phyloP scores from a whole-genome alignment of 306 rosid species.

The Pueraria montana region DNA sequence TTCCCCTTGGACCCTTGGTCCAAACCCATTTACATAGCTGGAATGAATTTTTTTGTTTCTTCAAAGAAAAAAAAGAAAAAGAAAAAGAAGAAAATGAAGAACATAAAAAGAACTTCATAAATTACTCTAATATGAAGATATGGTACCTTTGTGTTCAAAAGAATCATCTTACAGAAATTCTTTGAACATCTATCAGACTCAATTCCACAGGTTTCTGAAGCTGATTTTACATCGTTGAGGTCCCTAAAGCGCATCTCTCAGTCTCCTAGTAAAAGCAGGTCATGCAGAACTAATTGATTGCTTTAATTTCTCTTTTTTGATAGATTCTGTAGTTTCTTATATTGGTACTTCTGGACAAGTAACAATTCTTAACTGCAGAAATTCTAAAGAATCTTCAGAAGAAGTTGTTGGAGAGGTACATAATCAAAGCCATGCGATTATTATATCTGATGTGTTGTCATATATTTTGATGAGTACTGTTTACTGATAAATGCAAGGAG shows the following conservation, averaged over 20 bases:
- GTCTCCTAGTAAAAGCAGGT: conserved; percentile 74
- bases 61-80: background rate
- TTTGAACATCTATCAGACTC: conserved; percentile 39
- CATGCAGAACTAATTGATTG: conserved; percentile 38
- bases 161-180: conserved; percentile 38
- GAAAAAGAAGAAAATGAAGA: background rate
- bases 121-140: conserved; percentile 38
- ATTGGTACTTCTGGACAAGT: conserved; percentile 42
- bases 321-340: conserved; percentile 7
- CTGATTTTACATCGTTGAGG: conserved; percentile 66
- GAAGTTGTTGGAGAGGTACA: conserved; percentile 69
- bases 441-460: conserved; percentile 35
- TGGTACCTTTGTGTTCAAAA: conserved; percentile 28
- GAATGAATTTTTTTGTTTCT: conserved; percentile 32
- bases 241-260: conserved; percentile 69
- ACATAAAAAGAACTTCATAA: conserved; percentile 27
- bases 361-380: conserved; percentile 63
- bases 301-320: conserved; percentile 10
- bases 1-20: conserved; percentile 29
- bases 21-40: background rate
- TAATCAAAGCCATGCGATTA: conserved; percentile 12
- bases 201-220: conserved; percentile 66
- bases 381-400: conserved; percentile 59
- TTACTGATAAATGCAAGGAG: conserved; percentile 36
- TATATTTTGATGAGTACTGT: conserved; percentile 33